Conservation (phyloP, 2,329 filamentous ascomycete species). For the Penicillium frequentans region DNA sequence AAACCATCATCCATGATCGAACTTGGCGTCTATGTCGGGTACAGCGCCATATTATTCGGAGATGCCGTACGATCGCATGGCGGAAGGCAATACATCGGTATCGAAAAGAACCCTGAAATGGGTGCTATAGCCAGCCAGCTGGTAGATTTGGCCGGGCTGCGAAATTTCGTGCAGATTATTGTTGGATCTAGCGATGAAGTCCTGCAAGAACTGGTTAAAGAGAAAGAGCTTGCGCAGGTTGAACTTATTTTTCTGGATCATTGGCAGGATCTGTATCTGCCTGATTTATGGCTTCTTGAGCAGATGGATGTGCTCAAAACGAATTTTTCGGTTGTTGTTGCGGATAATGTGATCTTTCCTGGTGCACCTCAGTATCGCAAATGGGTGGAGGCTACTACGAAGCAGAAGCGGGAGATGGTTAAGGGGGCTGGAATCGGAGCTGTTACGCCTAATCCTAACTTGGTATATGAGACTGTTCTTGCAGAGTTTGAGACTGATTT, state of each 20-base stretch:
- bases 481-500: constrained; percentile 12
- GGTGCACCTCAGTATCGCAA: constrained; percentile 17
- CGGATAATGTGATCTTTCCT: constrained; percentile 21
- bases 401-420: constrained; percentile 10
- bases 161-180: constrained; percentile 64
- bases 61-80: constrained; percentile 60
- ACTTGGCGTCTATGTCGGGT: constrained; percentile 77
- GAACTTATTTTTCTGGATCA: constrained; percentile 77
- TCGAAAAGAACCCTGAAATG: constrained; percentile 72
- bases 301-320: constrained; percentile 61
- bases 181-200: constrained; percentile 67
- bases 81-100: constrained; percentile 63
- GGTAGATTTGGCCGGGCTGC: constrained; percentile 67
- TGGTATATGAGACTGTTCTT: constrained; percentile 12
- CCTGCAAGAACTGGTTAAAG: constrained; percentile 56
- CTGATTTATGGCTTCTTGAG: constrained; percentile 73
- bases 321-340: constrained; percentile 38
- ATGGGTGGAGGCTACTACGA: constrained; percentile 16
- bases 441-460: constrained; percentile 11
- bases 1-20: constrained; percentile 70
- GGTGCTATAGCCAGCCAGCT: constrained; percentile 65
- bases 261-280: constrained; percentile 69
- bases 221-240: constrained; percentile 55
- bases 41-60: constrained; percentile 73
- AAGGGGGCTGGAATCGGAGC: not conserved